Evolutionary conservation across 2,329 filamentous ascomycete species (phyloP), one percentile per base, ranked within the genome.

Genomic region (Aspergillus sp.): DNA sequence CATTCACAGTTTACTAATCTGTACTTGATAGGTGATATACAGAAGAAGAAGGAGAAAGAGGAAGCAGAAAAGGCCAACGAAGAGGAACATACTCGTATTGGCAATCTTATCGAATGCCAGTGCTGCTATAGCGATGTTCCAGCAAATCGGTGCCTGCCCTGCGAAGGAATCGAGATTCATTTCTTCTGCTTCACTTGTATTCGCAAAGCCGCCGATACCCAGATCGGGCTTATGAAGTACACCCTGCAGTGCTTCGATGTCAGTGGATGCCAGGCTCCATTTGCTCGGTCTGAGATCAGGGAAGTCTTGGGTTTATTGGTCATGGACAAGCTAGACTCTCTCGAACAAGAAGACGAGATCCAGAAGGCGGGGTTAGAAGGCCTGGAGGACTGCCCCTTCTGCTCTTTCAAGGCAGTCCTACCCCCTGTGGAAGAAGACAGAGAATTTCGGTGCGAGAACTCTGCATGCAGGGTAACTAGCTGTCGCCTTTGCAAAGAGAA

Each of bases 311-410:
- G 86, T 58, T 74, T 81, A 15, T 84, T 82, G 46, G 77, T 86
- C 0, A 77, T 83, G 31, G 76, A 80, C 3, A 88, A 86, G 8
- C 77, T 96, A 2, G 88, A 89, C 56, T 81, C 84, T 21, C 82
- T 93, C 52, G 88, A 93, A 68, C 86, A 90, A 70, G 84, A 89
- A 65, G 82, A 87, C 17, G 83, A 85, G 23, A 78, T 96, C 40
- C 83, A 84, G n/a, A 78, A 84, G 60, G 90, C 90, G 1, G 84
- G 82, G 0, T 82, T 96, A 37, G 86, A 91, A 41, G 85, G 87
- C 60, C 82, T 96, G 2, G 89, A 84, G 33, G 85, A 83, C 33
- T 96, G 91, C 64, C 90, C 91, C 0, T 95, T 92, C 68, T 96
- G 91, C 71, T 86, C 90, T 21, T 96, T 85, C 76, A 90, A 90